A percentile compares a stretch with the other conserved stretches of the same genome.
Conservation (phyloP, 2,329 filamentous ascomycete species). For the Pseudopyricularia cyperi region DNA sequence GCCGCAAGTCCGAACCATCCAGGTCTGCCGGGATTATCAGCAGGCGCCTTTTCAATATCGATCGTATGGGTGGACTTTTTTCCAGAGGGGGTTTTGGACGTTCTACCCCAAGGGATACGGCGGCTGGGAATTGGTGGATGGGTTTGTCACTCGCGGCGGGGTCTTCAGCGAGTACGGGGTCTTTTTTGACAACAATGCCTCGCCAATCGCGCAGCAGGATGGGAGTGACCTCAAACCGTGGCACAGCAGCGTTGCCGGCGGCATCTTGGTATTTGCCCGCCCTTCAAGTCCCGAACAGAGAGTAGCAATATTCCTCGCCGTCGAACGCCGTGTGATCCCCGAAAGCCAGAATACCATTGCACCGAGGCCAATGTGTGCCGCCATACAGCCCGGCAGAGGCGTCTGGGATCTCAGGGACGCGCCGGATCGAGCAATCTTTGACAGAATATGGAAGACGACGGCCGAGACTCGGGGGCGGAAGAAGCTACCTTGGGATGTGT, state of each 20-base stretch:
- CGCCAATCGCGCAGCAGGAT: background rate
- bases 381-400: background rate
- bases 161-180: constrained; percentile 5
- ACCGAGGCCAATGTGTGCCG: background rate
- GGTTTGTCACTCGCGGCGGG: background rate
- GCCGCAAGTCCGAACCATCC: background rate
- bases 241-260: background rate
- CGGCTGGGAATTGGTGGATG: background rate
- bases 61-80: background rate
- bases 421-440: background rate
- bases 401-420: background rate
- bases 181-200: constrained; percentile 1
- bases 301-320: background rate
- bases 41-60: constrained; percentile 4
- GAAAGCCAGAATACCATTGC: background rate
- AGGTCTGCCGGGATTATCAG: constrained; percentile 4
- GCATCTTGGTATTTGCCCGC: background rate
- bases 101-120: background rate
- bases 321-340: background rate
- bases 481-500: background rate
- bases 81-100: constrained; percentile 2
- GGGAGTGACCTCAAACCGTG: background rate
- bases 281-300: background rate
- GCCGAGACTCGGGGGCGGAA: background rate
- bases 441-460: background rate